Percentiles rank a stretch among this genome's conserved stretches.
Conservation (phyloP, 768 basidiomycete genomes). For the Macrocybe gigantea region DNA sequence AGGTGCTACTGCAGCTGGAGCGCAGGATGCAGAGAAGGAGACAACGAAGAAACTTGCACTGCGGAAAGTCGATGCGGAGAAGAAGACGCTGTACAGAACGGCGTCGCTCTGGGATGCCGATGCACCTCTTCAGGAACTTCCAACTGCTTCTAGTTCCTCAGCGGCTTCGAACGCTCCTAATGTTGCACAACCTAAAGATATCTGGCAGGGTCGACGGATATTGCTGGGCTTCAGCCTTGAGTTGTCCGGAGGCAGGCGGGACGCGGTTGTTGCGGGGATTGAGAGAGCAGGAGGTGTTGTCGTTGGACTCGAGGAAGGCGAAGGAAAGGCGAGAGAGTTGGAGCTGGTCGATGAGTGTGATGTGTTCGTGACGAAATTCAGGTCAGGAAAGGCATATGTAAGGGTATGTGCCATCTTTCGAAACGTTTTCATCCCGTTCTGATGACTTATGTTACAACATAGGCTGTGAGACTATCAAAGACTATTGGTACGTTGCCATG, state of each 20-base stretch:
- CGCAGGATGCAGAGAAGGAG: conserved; percentile 16
- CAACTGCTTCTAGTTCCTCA: conserved; percentile 6
- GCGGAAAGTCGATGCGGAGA: conserved; percentile 23
- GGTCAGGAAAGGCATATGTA: conserved; percentile 66
- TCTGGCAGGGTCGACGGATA: conserved; percentile 59
- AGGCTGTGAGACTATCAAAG: conserved; percentile 58
- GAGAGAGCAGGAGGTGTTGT: conserved; percentile 51
- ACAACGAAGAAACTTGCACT: conserved; percentile 11
- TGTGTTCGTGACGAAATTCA: conserved; percentile 64
- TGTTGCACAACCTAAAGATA: conserved; percentile 17
- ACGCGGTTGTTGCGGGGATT: conserved; percentile 57
- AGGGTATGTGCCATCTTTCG: conserved; percentile 37
- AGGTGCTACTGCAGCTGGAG: conserved; percentile 12
- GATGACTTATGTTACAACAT: background rate
- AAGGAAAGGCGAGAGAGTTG: conserved; percentile 27
- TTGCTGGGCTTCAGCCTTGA: conserved; percentile 58
- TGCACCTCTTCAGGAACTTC: conserved; percentile 9
- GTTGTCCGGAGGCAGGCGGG: conserved; percentile 39
- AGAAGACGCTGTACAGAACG: conserved; percentile 23
- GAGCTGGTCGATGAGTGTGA: conserved; percentile 50
- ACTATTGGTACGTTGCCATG: conserved; percentile 77
- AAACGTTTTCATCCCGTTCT: background rate
- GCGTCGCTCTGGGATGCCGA: conserved; percentile 22
- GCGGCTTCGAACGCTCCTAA: conserved; percentile 1
- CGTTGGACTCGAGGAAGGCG: conserved; percentile 20